Evolutionary conservation across 2,329 filamentous ascomycete species (phyloP), one percentile per base, ranked within the genome.

Genomic region (Triangularia setosa): DNA sequence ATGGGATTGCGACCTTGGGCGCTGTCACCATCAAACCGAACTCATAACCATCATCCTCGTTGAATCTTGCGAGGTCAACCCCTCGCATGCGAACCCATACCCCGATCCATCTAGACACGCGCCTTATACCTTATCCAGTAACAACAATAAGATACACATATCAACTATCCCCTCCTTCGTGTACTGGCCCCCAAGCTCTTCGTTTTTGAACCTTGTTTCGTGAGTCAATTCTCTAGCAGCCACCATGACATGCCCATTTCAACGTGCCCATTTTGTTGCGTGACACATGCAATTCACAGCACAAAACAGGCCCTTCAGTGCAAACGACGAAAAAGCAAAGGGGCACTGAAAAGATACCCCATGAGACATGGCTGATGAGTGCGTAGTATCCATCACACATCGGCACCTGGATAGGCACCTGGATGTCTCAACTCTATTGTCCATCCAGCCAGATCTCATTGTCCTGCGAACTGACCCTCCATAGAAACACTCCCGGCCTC

Each of bases 401-500:
- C 16, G 11, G 23, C 16, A 7, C 40, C n/a, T 21, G n/a, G 6
- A 11, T 48, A n/a, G 18, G 12, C 18, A 21, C 18, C n/a, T 9
- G n/a, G 6, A 48, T 48, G n/a, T 9, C n/a, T 9, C 40, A 21
- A 21, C 40, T 21, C 2, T 18, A 48, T 48, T 48, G 21, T 21
- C 18, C n/a, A 21, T n/a, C 40, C n/a, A 21, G 7, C 40, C 40
- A 18, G 40, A 18, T 48, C 40, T 60, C 40, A 60, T 60, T 60
- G 58, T 14, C 35, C 52, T 27, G 21, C 14, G 11, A 44, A 73
- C 60, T 77, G 75, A 24, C 75, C 75, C 16, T 80, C 80, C 71
- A 80, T 78, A 67, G 73, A 70, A 24, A 73, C 73, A 69, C 73
- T 73, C 56, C 74, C 74, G 54, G 83, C 78, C 67, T 96, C 93